phyloP scores from a whole-genome alignment of 2,329 filamentous ascomycete species.

The Scopulariopsis brevicaulis region DNA sequence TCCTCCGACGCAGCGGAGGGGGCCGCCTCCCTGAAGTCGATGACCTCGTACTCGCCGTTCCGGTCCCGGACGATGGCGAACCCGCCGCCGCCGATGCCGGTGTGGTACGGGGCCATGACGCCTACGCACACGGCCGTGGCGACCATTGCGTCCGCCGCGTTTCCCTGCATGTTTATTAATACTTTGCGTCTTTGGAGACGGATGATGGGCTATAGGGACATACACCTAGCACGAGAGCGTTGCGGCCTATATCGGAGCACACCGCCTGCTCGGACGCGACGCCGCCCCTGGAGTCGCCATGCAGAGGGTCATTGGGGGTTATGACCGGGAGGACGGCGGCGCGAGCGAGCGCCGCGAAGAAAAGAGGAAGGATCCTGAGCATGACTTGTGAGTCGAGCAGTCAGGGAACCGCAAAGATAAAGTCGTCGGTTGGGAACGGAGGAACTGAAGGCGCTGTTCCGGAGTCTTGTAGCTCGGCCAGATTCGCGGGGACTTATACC shows the following conservation, averaged over 20 bases:
- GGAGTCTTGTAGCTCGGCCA: neutral
- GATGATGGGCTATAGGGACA: conserved; percentile 8
- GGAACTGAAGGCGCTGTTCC: neutral
- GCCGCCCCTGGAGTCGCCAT: conserved; percentile 33
- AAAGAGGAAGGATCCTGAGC: neutral
- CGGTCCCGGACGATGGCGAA: conserved; percentile 72
- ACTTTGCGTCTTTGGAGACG: neutral
- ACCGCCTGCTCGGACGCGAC: conserved; percentile 59
- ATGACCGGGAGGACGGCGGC: conserved; percentile 1
- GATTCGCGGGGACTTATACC: neutral
- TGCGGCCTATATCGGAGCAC: conserved; percentile 58
- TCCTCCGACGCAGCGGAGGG: conserved; percentile 70
- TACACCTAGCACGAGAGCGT: conserved; percentile 44
- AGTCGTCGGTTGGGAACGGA: neutral
- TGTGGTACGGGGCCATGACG: conserved; percentile 66
- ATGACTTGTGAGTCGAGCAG: neutral
- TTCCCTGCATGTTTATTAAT: conserved; percentile 35
- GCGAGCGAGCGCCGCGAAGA: neutral
- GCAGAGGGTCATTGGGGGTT: neutral
- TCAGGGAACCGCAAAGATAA: too few species aligned
- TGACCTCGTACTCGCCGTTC: conserved; percentile 68
- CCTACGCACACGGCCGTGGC: conserved; percentile 67
- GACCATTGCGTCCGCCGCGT: conserved; percentile 67
- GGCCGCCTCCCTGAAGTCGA: conserved; percentile 85
- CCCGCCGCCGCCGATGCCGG: conserved; percentile 79